Percentiles rank a stretch among this genome's conserved stretches.
Evolutionary conservation across 2,329 filamentous ascomycete species (phyloP).

Genomic region (Chrysoporthe deuterocubensis): DNA sequence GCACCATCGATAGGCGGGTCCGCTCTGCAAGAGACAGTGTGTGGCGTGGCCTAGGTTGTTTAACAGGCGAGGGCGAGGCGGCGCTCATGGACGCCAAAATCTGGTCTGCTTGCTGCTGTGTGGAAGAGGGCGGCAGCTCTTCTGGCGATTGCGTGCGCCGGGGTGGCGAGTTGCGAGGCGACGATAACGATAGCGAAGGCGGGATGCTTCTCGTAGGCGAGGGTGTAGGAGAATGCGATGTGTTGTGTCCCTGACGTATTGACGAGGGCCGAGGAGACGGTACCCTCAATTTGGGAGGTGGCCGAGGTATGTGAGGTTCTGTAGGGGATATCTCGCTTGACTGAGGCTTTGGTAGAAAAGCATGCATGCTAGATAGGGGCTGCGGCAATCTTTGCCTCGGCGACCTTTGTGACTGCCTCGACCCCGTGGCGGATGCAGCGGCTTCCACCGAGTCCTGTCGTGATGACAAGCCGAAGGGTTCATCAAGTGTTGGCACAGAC

Average conservation of each 20-base stretch:
- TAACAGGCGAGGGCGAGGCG: conserved; percentile 61
- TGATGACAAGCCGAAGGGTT: neutral
- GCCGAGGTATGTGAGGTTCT: conserved; percentile 3
- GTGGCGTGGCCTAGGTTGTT: conserved; percentile 53
- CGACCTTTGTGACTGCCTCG: neutral
- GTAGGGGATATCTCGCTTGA: conserved; percentile 19
- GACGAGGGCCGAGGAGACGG: conserved; percentile 12
- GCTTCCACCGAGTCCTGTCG: neutral
- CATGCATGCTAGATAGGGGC: conserved; percentile 17
- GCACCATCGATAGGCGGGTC: conserved; percentile 79
- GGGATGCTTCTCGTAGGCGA: conserved; percentile 4
- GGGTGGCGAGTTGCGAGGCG: neutral
- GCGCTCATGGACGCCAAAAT: conserved; percentile 60
- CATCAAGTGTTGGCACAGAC: conserved; percentile 13
- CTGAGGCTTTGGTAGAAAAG: conserved; percentile 20
- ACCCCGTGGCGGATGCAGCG: neutral
- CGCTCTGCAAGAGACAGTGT: conserved; percentile 73
- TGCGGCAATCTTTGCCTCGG: conserved; percentile 14
- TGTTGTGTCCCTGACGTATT: neutral
- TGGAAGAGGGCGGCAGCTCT: conserved; percentile 41
- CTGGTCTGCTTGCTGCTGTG: conserved; percentile 57
- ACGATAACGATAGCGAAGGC: conserved; percentile 19
- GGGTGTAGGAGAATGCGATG: neutral
- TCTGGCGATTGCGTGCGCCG: conserved; percentile 23
- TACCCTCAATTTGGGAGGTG: neutral